Evolutionary conservation across 192 early-diverging fungal species (phyloP), one percentile per base, ranked within the genome.

Genomic region (Mortierella alpina): DNA sequence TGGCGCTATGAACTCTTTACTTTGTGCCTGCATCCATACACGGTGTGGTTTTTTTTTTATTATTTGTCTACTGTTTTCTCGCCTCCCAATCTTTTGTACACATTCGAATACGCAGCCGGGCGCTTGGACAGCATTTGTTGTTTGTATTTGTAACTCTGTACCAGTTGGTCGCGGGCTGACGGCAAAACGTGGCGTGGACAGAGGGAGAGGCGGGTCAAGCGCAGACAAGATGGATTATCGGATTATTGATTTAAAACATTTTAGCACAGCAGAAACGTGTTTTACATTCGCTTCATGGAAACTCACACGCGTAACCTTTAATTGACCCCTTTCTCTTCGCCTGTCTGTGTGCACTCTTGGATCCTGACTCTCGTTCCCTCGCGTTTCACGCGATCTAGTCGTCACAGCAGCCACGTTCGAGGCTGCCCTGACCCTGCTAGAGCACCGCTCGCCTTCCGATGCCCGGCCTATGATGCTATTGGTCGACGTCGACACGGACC

Each of bases 401-500:
- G 42, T 68, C 70, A 80, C 70, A 12, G 46, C 70, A 8, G 63
- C 64, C 10, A 51, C 70, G 14, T 80, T 58, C 41, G 76, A 80
- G 20, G 42, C 63, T 1, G 76, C 70, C 9, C 42, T 80, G 45
- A 22, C 64, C 42, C 55, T 68, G 6, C 44, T 80, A 15, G 76
- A 80, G 18, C 69, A 60, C 20, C 60, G 66, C 22, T 55, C 64
- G 42, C 59, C 76, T 4, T 67, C 70, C 31, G 76, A 80, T 44
- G 20, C 59, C 6, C 76, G 70, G 39, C 76, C 76, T 44, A 56
- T 80, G 50, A 14, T 80, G n/a, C 49, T 80, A 53, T 66, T 80
- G 59, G 76, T 80, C 17, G 76, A 80, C 47, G 76, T 80, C 17
- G 76, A 80, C 47, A 54, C 59, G 3, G 75, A 68, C 14, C 50